These are phyloP conservation scores for Oldenlandia corymbosa DNA, from an alignment of 257 asterid species.

Conservation along the genomic window DNA sequence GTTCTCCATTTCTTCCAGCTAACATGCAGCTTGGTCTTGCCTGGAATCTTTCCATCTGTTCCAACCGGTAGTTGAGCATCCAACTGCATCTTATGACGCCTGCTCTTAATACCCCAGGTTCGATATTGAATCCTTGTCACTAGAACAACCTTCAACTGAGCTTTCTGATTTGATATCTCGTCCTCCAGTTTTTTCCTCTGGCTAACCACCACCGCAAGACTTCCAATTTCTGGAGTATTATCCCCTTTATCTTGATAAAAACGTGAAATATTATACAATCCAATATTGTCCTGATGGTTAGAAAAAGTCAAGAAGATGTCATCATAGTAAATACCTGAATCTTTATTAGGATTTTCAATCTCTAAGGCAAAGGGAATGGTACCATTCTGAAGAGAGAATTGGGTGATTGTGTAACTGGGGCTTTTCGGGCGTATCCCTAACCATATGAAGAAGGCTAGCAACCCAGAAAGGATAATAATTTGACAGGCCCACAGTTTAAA, in stretches of 20 bases:
- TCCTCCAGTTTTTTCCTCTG: constrained; percentile 3
- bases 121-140: constrained; percentile 5
- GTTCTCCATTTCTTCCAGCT: constrained; percentile 10
- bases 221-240: neutral
- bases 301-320: constrained; percentile 5
- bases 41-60: constrained; percentile 16
- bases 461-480: constrained; percentile 8
- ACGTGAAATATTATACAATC: neutral
- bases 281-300: constrained; percentile 6
- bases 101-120: constrained; percentile 21
- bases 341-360: constrained; percentile 15
- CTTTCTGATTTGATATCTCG: neutral
- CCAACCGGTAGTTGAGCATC: constrained; percentile 4
- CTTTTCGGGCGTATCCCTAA: constrained; percentile 16
- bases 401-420: constrained; percentile 15
- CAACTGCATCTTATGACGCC: neutral
- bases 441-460: constrained; percentile 14
- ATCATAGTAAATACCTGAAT: constrained; percentile 5
- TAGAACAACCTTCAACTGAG: constrained; percentile 5
- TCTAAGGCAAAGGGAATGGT: constrained; percentile 2
- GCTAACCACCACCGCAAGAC: neutral
- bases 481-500: constrained; percentile 2
- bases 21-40: constrained; percentile 11
- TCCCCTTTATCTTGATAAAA: constrained; percentile 16
- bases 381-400: constrained; percentile 9